These are phyloP conservation scores for Jackrogersella multiformis DNA, from an alignment of 495 filamentous ascomycete genomes.

Conservation along the genomic window DNA sequence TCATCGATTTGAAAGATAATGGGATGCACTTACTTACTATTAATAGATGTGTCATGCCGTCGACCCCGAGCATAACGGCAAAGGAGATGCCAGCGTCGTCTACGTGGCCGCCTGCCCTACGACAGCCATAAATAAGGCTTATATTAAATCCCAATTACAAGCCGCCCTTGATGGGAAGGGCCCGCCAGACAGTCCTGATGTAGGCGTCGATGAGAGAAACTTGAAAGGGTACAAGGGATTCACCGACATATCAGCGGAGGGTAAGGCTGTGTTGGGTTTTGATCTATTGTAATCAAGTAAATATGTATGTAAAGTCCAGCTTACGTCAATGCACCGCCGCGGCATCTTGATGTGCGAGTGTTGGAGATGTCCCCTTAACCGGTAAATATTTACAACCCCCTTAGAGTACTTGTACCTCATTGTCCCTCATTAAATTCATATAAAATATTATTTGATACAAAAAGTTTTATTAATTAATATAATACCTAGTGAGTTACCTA, in stretches of 20 bases:
- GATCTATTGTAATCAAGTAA: neutral
- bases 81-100: neutral
- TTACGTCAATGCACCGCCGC: too few relatives aligned
- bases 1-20: neutral
- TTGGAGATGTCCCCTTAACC: too few relatives aligned
- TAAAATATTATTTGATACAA: too few relatives aligned
- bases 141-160: neutral
- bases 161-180: neutral
- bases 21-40: neutral
- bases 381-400: too few relatives aligned
- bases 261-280: neutral
- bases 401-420: too few relatives aligned
- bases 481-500: too few relatives aligned
- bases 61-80: neutral
- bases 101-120: neutral
- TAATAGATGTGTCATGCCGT: neutral
- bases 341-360: too few relatives aligned
- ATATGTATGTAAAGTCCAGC: too few relatives aligned
- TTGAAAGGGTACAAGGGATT: slow-evolving; percentile 3
- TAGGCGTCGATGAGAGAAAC: neutral
- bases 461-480: too few relatives aligned
- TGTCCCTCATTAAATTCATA: too few relatives aligned
- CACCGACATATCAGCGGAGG: neutral
- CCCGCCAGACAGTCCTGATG: neutral
- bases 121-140: neutral